phyloP scores from a whole-genome alignment of 805 yeast species.

The Candida peoriensis region DNA sequence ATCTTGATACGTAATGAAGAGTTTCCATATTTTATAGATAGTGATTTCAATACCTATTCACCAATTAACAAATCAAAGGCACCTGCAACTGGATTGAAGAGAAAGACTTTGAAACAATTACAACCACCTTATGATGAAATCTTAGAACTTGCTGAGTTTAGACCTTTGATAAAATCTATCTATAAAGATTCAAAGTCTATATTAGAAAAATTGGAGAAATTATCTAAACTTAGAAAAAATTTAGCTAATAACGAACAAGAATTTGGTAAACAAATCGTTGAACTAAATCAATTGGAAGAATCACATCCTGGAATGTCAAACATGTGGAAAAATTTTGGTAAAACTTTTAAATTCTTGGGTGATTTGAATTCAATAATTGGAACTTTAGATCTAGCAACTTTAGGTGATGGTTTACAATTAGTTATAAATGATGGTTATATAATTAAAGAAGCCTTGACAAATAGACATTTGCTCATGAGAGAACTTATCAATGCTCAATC shows the following conservation, averaged over 20 bases:
- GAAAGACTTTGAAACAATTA: conserved; percentile 88
- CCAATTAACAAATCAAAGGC: conserved; percentile 50
- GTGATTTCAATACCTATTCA: conserved; percentile 53
- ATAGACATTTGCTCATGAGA: conserved; percentile 88
- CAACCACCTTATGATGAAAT: conserved; percentile 89
- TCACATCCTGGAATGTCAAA: conserved; percentile 65
- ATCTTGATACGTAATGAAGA: conserved; percentile 85
- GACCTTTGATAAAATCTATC: conserved; percentile 80
- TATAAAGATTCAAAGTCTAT: conserved; percentile 53
- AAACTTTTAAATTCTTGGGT: conserved; percentile 62
- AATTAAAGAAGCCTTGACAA: conserved; percentile 88
- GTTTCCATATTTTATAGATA: conserved; percentile 75
- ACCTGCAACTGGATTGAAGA: conserved; percentile 78
- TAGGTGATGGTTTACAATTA: conserved; percentile 69
- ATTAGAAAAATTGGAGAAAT: conserved; percentile 51
- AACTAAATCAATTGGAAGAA: conserved; percentile 40
- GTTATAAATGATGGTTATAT: conserved; percentile 73
- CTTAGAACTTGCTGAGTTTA: conserved; percentile 71
- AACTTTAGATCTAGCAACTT: conserved; percentile 62
- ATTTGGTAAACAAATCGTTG: conserved; percentile 38
- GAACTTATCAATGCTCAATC: conserved; percentile 79
- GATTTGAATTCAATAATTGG: conserved; percentile 73
- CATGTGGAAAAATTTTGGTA: conserved; percentile 76
- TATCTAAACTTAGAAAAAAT: conserved; percentile 37
- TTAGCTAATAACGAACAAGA: conserved; percentile 55